Evolutionary conservation across 1,139 yeast genomes (phyloP), one percentile per base, ranked within the genome.

Genomic region (Chernovozyma sophiae-reginae): DNA sequence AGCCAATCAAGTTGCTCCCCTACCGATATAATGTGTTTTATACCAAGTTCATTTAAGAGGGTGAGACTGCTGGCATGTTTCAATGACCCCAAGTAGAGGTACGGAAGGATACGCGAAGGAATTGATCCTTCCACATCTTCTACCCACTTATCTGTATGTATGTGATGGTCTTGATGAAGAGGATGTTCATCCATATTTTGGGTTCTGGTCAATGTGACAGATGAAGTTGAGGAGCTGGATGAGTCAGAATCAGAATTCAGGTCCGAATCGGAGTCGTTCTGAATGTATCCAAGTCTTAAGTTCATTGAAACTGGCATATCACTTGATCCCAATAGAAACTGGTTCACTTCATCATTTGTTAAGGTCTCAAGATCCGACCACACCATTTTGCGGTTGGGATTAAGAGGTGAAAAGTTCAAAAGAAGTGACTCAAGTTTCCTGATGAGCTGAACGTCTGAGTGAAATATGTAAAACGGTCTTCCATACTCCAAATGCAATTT

Each of bases 401-500:
- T 31, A 11, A 23, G 46, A 0, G 90, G 89, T 3, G 86, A 78
- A 47, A 64, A 76, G 38, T 60, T 64, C 11, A 75, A 61, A 39
- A 90, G 56, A 4, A 86, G 55, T 4, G 75, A 65, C 52, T 86
- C 87, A 20, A 89, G 57, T 47, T 79, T 82, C 27, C 73, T 65
- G 25, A 89, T 58, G 3, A 89, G 70, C 25, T 69, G 65, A 32
- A 84, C 79, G 57, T 90, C 97, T 25, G 83, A 76, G 44, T 78
- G 78, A 56, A 89, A 89, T 7, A 90, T 72, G 60, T 86, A 89
- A 53, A 86, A 86, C 3, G 96, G 96, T 38, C 97, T 68, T 4
- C 82, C 81, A 51, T 72, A 76, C 13, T 70, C 67, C 28, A 55
- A 47, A 55, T 89, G 96, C 37, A 87, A 58, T 42, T 73, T 72